Conservation (phyloP, 2,329 filamentous ascomycete genomes). For the Achaetomium macrosporum region DNA sequence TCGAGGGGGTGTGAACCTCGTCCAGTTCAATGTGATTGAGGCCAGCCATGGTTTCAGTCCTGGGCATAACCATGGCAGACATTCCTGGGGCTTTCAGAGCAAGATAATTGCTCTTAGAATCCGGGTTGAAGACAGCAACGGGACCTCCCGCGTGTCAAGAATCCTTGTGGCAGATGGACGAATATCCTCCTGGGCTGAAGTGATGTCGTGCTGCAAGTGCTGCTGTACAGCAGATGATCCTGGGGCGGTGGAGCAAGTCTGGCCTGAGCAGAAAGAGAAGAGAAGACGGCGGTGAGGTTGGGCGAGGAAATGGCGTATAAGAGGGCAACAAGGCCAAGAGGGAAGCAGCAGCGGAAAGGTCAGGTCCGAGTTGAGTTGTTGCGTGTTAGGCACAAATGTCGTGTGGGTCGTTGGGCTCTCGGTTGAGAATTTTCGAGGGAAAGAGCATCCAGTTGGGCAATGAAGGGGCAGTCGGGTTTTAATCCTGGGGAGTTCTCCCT, state of each 20-base stretch:
- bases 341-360: neutral
- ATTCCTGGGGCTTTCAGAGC: slow-evolving; percentile 22
- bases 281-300: slow-evolving; percentile 7
- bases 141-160: slow-evolving; percentile 20
- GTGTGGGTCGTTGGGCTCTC: slow-evolving; percentile 26
- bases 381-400: slow-evolving; percentile 35
- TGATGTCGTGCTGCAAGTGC: slow-evolving; percentile 19
- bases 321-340: slow-evolving; percentile 8
- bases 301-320: slow-evolving; percentile 12
- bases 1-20: slow-evolving; percentile 55
- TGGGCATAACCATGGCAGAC: slow-evolving; percentile 26
- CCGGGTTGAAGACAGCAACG: slow-evolving; percentile 16
- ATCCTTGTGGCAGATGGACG: slow-evolving; percentile 14
- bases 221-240: slow-evolving; percentile 21
- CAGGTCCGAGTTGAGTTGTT: slow-evolving; percentile 7
- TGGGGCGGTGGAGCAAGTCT: slow-evolving; percentile 11
- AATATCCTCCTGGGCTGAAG: slow-evolving; percentile 18
- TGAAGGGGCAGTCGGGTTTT: slow-evolving; percentile 47
- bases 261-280: slow-evolving; percentile 9
- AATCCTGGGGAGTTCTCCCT: slow-evolving; percentile 24
- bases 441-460: slow-evolving; percentile 33
- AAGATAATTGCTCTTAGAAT: slow-evolving; percentile 17
- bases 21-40: slow-evolving; percentile 52
- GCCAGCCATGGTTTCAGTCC: slow-evolving; percentile 42
- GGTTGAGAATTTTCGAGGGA: slow-evolving; percentile 28